Base-by-base conservation (phyloP, 176 grass and related monocot species). In the Eragrostis nindensis region DNA sequence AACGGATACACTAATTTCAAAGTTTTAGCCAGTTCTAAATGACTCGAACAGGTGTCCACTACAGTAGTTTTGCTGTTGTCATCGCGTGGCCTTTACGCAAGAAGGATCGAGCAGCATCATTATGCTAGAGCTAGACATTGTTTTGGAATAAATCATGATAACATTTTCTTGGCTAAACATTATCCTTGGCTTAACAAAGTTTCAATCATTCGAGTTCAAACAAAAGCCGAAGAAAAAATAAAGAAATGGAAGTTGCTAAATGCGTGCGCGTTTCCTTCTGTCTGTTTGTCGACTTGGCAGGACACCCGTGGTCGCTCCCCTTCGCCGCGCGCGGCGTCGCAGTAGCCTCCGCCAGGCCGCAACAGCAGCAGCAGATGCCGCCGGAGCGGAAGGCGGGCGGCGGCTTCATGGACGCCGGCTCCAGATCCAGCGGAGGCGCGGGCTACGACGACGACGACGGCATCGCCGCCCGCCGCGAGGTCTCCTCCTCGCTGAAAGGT, bases 401-500 rank as follows among this genome's bases (percentile, higher is more conserved):
- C 8, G 70, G 54, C 39, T 88, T 88, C 84, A 97, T 92, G 94
- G 94, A 94, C 71, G 62, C 89, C 7, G 85, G 68, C 13, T 97
- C 92, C 50, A 78, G 84, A 84, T 94, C 94, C 87, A 92, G 94
- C 76, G 88, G 68, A 42, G 91, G 87, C 24, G 76, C 70, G 9
- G 81, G 76, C 15, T 97, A 87, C 75, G 94, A 97, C 68, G 92
- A 94, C 9, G 94, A 87, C 2, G 89, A 90, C 21, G 91, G 80
- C 43, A 80, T 87, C 60, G 81, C 83, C 40, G 85, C 76, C 10
- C 81, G 82, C 76, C 87, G 89, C 59, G 94, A 97, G 76, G 94
- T 84, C 59, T 94, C 94, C 78, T 97, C 91, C 42, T 87, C 89
- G 30, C 82, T 89, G 39, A 90, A 90, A 92, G 94, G 94, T 97